These are phyloP conservation scores for Rhodotorula sp. DNA, from an alignment of 1,284 basidiomycete species.

Conservation along the genomic window DNA sequence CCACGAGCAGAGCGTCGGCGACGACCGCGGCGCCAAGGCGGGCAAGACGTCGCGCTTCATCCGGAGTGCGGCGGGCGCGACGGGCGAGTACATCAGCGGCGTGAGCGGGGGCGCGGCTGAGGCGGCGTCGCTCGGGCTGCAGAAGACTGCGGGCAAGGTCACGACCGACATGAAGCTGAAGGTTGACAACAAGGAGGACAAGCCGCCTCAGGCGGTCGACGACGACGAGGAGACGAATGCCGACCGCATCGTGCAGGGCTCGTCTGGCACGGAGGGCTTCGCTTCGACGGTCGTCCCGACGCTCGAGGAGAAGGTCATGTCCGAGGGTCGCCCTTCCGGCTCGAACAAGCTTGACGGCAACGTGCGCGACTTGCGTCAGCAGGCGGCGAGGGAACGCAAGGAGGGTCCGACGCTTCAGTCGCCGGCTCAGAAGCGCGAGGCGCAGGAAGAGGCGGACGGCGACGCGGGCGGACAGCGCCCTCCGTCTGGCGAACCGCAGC, in stretches of 20 bases:
- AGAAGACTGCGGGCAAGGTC: conserved; percentile 11
- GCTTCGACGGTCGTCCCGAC: conserved; percentile 66
- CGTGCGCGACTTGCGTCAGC: conserved; percentile 26
- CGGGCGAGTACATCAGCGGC: conserved; percentile 14
- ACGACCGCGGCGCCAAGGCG: conserved; percentile 10
- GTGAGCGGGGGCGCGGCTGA: conserved; percentile 15
- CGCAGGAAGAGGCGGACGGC: conserved; percentile 7
- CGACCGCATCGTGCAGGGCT: conserved; percentile 21
- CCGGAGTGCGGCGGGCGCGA: conserved; percentile 5
- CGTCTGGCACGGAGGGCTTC: conserved; percentile 50
- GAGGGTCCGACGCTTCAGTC: conserved; percentile 25
- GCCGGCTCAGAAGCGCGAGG: conserved; percentile 10
- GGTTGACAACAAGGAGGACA: conserved; percentile 3
- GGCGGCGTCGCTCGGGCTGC: conserved; percentile 15
- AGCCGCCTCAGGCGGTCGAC: conserved; percentile 11
- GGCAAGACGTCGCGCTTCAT: conserved; percentile 19
- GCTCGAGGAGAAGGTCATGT: conserved; percentile 65
- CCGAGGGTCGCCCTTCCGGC: conserved; percentile 47
- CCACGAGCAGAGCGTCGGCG: conserved; percentile 58
- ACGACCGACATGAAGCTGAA: conserved; percentile 5
- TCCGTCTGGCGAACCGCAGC: not conserved
- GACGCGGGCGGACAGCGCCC: not conserved
- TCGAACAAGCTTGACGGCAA: conserved; percentile 12
- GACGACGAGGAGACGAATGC: conserved; percentile 27
- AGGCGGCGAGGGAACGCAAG: conserved; percentile 33